Conservation (phyloP, 179 eudicot species). For the Gypsophila paniculata region DNA sequence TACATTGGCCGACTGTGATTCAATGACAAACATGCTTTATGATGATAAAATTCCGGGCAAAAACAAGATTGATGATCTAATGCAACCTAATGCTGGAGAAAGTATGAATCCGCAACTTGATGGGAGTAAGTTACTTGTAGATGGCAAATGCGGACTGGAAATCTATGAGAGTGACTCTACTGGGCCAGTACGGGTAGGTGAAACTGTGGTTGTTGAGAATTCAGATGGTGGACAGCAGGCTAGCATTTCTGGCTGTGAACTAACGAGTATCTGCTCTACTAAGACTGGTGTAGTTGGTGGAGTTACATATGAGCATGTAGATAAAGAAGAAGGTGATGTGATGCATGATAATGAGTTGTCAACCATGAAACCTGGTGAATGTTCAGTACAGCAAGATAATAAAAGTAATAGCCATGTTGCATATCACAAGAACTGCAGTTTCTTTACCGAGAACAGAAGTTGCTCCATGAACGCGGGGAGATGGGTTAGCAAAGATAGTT, state of each 20-base stretch:
- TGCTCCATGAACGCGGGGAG: constrained; percentile 5
- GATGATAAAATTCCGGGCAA: constrained; percentile 12
- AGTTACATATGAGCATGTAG: background rate
- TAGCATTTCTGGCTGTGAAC: constrained; percentile 3
- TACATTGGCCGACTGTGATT: constrained; percentile 12
- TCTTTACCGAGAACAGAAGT: constrained; percentile 5
- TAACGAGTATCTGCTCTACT: background rate
- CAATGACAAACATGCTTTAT: constrained; percentile 21
- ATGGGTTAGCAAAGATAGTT: constrained; percentile 13
- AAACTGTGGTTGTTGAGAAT: background rate
- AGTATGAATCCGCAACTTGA: constrained; percentile 16
- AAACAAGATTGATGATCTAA: constrained; percentile 7
- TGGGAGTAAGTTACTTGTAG: constrained; percentile 19
- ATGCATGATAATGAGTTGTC: constrained; percentile 11
- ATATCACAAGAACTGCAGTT: background rate
- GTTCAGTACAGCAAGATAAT: constrained; percentile 8
- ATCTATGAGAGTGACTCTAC: constrained; percentile 14
- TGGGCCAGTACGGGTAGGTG: background rate
- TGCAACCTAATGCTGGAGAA: background rate
- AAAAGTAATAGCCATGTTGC: background rate
- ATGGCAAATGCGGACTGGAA: constrained; percentile 14
- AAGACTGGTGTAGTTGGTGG: constrained; percentile 1
- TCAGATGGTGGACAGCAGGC: background rate
- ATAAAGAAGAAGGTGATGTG: constrained; percentile 8
- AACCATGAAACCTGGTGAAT: constrained; percentile 5